Evolutionary conservation across 1,284 basidiomycete genomes (phyloP), one percentile per base, ranked within the genome.

Genomic region (Cutaneotrichosporon dermatis): DNA sequence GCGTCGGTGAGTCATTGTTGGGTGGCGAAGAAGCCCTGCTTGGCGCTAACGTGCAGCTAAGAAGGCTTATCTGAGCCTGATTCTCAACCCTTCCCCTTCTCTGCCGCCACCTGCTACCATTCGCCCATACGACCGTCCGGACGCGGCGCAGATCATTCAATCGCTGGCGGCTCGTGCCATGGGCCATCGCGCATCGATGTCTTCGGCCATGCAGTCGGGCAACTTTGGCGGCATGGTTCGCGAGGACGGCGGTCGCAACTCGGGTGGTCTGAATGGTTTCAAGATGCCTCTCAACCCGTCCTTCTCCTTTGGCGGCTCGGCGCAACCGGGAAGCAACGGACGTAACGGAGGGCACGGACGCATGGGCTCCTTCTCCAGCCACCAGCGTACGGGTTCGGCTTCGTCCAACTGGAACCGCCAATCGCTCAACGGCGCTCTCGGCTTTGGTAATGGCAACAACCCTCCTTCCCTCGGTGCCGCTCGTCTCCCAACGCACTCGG

Each of bases 61-160:
- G 80, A 89, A 91, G 69, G 95, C 95, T 58, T 99, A 97, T 80
- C 86, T 97, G 44, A 83, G 87, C 62, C 85, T 90, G 41, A 82
- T 96, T 68, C 88, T 91, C 44, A 86, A 85, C 76, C 88, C 92
- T 57, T 90, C 92, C 52, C 72, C 86, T 64, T 82, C 86, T 69
- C 84, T 95, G 69, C 74, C 84, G 57, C 73, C 84, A 51, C 80
- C 83, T 54, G 85, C 84, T 61, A 76, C 83, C 44, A 88, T 99
- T 76, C 84, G 85, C 67, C 92, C 95, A 0, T 99, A 98, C 79
- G 93, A 95, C 75, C 91, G 92, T 2, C 85, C 92, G 58, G 95
- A 99, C 76, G 92, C 92, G 5, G 88, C 92, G 69, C 80, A 79
- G 57, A 89, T 99, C 79, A 94, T 99, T 66, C 86, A 90, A 66